Conservation (phyloP, 768 basidiomycete species). For the Hortiboletus flavorubellus region DNA sequence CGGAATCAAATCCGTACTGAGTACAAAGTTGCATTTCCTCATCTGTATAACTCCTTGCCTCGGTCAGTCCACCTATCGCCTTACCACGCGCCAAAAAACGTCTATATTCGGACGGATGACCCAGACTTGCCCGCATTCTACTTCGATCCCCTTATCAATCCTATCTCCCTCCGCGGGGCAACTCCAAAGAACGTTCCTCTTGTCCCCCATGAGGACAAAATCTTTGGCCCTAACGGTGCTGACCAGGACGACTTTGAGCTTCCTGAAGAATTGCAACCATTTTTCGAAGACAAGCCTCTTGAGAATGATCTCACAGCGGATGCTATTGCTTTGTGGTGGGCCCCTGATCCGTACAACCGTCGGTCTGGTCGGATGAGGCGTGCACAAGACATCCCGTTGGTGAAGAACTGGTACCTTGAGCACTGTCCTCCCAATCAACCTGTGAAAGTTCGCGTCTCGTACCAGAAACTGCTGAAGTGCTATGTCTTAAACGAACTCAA, state of each 20-base stretch:
- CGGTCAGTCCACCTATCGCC: constrained; percentile 89
- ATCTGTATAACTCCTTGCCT: constrained; percentile 96
- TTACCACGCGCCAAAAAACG: constrained; percentile 94
- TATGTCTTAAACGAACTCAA: constrained; percentile 94
- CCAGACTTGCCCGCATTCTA: constrained; percentile 99
- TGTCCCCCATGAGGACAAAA: constrained; percentile 84
- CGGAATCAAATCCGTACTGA: constrained; percentile 98
- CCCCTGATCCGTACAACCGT: constrained; percentile 92
- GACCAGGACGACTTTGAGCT: constrained; percentile 89
- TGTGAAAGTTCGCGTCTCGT: constrained; percentile 98
- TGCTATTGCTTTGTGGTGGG: constrained; percentile 98
- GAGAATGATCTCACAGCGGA: constrained; percentile 94
- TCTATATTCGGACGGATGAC: constrained; percentile 98
- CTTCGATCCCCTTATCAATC: constrained; percentile 98
- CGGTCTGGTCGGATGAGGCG: constrained; percentile 90
- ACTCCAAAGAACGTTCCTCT: constrained; percentile 79
- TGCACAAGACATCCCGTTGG: constrained; percentile 92
- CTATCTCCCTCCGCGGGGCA: constrained; percentile 87
- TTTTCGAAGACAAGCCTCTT: constrained; percentile 72
- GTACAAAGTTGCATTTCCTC: constrained; percentile 99
- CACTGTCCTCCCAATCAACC: constrained; percentile 96
- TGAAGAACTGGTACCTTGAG: constrained; percentile 98
- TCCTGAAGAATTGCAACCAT: constrained; percentile 73
- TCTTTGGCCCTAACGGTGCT: constrained; percentile 84
- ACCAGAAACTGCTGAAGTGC: constrained; percentile 96